Conservation (phyloP, 2,329 filamentous ascomycete genomes). For the Aspergillus costaricaensis region DNA sequence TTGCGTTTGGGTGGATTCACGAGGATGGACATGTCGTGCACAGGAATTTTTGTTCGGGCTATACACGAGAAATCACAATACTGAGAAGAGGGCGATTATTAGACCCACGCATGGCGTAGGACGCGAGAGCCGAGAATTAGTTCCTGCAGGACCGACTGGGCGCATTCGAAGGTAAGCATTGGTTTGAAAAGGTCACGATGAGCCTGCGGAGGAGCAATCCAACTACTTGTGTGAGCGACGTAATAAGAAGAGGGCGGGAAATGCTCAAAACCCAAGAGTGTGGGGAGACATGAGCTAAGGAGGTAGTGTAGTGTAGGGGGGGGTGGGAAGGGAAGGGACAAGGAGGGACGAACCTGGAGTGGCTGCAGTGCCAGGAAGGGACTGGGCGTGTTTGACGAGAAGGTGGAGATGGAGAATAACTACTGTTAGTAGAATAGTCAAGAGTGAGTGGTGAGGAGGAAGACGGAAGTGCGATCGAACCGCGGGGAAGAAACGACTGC, state of each 20-base stretch:
- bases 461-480: conserved; percentile 1
- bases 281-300: too few species aligned
- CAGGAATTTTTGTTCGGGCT: neutral
- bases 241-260: neutral
- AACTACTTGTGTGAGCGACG: neutral
- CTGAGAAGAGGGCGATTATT: conserved; percentile 2
- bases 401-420: neutral
- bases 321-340: neutral
- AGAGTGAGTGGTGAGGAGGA: conserved; percentile 2
- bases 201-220: neutral
- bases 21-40: conserved; percentile 33
- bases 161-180: neutral
- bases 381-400: neutral
- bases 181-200: neutral
- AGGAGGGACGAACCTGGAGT: neutral
- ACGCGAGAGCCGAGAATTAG: conserved; percentile 1
- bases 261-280: neutral
- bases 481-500: conserved; percentile 17
- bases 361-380: neutral
- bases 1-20: conserved; percentile 37
- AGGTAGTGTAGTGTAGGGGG: neutral
- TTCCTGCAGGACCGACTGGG: conserved; percentile 1
- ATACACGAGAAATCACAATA: conserved; percentile 16
- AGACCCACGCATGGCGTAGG: conserved; percentile 7
- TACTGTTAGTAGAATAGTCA: neutral